Conservation (phyloP, 2,329 filamentous ascomycete species). For the Cercospora sp. region DNA sequence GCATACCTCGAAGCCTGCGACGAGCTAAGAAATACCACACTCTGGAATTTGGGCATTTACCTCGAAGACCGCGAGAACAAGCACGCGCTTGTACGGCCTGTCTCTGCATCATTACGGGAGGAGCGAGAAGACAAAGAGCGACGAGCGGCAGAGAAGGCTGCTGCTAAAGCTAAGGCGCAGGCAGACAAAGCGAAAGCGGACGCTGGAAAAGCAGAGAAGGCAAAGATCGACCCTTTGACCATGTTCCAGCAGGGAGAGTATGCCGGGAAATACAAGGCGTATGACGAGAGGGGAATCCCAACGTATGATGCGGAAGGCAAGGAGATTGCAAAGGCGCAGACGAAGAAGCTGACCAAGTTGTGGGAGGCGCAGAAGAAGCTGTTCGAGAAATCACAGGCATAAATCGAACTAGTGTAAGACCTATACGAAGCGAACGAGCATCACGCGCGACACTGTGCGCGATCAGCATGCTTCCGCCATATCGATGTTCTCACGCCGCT, state of each 20-base stretch:
- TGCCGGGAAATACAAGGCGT: constrained; percentile 71
- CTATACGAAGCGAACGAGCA: neutral
- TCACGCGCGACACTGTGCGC: neutral
- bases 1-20: constrained; percentile 76
- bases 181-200: constrained; percentile 55
- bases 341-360: constrained; percentile 83
- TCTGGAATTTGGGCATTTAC: constrained; percentile 82
- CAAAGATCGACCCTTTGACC: constrained; percentile 57
- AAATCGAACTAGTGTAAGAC: neutral
- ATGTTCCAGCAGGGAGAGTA: constrained; percentile 61
- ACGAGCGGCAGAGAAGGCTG: constrained; percentile 52
- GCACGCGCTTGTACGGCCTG: constrained; percentile 70
- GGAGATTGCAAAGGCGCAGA: constrained; percentile 75
- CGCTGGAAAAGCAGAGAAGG: constrained; percentile 53
- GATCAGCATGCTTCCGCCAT: neutral
- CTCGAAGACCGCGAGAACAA: constrained; percentile 74
- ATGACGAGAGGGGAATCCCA: constrained; percentile 81
- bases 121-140: constrained; percentile 56
- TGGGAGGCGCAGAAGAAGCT: constrained; percentile 89
- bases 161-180: constrained; percentile 51
- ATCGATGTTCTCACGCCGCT: neutral
- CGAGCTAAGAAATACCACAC: constrained; percentile 73
- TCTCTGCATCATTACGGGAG: constrained; percentile 53
- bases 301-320: constrained; percentile 73
- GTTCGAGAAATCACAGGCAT: constrained; percentile 61